Conservation (phyloP, 352 stramenopile genomes). For the Phytophthora chlamydospora region DNA sequence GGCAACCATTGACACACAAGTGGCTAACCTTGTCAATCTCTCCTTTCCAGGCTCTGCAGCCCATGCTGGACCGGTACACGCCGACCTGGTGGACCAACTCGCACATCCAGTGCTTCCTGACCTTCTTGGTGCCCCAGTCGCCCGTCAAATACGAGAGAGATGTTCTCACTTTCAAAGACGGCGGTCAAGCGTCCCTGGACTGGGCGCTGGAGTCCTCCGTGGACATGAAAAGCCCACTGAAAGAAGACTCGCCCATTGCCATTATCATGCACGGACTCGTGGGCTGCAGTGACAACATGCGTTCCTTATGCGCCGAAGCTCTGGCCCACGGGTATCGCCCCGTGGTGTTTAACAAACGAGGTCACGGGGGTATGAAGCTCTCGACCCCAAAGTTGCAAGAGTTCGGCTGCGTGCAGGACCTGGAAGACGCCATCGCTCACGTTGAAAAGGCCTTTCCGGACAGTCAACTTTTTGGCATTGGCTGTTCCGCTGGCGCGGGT, state of each 20-base stretch:
- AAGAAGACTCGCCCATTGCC: slow-evolving; percentile 52
- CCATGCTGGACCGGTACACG: slow-evolving; percentile 59
- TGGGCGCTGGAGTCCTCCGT: slow-evolving; percentile 58
- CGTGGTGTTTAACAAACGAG: slow-evolving; percentile 88
- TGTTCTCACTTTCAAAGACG: slow-evolving; percentile 60
- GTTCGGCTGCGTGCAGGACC: slow-evolving; percentile 74
- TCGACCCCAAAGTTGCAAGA: slow-evolving; percentile 68
- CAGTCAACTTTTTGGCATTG: slow-evolving; percentile 67
- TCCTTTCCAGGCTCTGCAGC: slow-evolving; percentile 44
- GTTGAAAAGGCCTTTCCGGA: slow-evolving; percentile 55
- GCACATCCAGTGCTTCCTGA: slow-evolving; percentile 77
- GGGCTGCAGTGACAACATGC: slow-evolving; percentile 67
- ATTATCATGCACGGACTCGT: slow-evolving; percentile 78
- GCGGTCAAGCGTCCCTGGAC: slow-evolving; percentile 71
- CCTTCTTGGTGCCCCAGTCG: slow-evolving; percentile 69
- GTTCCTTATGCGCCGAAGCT: slow-evolving; percentile 67
- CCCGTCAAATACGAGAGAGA: slow-evolving; percentile 65
- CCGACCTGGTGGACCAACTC: slow-evolving; percentile 82
- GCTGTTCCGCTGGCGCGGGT: slow-evolving; percentile 74
- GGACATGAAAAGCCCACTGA: slow-evolving; percentile 13
- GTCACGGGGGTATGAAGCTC: slow-evolving; percentile 69
- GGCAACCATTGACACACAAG: slow-evolving; percentile 2
- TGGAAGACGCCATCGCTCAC: slow-evolving; percentile 56
- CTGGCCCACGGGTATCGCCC: slow-evolving; percentile 67
- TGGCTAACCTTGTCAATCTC: neutral